Percentiles rank a stretch among this genome's conserved stretches.
Conservation (phyloP, 305 asterid species). For the Fraxinus baroniana region DNA sequence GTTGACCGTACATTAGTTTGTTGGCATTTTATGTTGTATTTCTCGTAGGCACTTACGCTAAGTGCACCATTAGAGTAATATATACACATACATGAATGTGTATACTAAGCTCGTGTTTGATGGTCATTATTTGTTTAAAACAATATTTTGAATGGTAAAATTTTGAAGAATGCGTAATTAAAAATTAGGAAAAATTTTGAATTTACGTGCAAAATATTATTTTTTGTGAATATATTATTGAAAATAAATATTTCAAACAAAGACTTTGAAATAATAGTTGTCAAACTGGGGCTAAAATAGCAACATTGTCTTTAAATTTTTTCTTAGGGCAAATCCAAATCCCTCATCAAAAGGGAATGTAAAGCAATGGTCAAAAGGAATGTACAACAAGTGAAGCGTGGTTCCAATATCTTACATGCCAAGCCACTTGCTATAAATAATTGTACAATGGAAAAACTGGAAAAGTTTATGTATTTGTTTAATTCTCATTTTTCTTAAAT, state of each 20-base stretch:
- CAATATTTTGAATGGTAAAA: no score
- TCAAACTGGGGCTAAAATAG: neutral
- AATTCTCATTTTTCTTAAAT: no score
- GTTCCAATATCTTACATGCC: slow-evolving; percentile 8
- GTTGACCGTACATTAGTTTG: no score
- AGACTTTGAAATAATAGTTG: no score
- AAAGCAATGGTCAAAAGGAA: slow-evolving; percentile 26
- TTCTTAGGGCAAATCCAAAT: neutral
- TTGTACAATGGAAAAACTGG: slow-evolving; percentile 10
- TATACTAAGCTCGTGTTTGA: no score
- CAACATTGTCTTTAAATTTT: neutral
- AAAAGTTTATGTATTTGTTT: neutral
- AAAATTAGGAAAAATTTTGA: no score
- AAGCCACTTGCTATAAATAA: slow-evolving; percentile 8
- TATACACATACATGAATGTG: neutral
- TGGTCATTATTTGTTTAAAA: no score
- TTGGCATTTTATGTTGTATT: neutral
- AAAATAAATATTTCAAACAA: no score
- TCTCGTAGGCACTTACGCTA: neutral
- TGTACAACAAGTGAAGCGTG: slow-evolving; percentile 35
- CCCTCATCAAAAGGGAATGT: neutral
- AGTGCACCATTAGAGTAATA: neutral
- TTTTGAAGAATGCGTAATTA: no score
- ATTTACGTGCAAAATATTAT: no score
- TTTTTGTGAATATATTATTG: no score